These are phyloP conservation scores for Cucurbita pepo DNA, from an alignment of 306 rosid genomes.

Conservation along the genomic window DNA sequence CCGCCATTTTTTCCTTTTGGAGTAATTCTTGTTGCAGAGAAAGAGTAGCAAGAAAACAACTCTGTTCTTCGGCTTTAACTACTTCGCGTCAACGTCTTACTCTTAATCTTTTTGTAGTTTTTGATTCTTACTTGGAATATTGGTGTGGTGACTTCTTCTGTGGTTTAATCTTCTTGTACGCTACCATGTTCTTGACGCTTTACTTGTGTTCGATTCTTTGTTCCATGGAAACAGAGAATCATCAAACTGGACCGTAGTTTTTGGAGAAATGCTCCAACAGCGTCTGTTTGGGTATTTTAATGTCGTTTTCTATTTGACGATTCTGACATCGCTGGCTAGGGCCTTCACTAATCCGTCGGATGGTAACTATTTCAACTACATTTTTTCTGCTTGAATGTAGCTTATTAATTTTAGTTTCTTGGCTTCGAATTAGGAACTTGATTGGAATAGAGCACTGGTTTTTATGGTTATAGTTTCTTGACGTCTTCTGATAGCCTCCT, in stretches of 20 bases:
- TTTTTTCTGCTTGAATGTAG: neutral
- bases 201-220: neutral
- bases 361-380: slow-evolving; percentile 24
- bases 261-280: slow-evolving; percentile 22
- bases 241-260: neutral
- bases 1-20: neutral
- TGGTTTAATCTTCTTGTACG: neutral
- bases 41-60: neutral
- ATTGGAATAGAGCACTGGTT: neutral
- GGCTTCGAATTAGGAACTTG: neutral
- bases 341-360: slow-evolving; percentile 37
- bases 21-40: neutral
- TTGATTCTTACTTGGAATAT: neutral
- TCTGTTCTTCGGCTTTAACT: neutral
- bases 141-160: neutral
- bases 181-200: neutral
- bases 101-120: neutral
- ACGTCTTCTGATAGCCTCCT: neutral
- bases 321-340: slow-evolving; percentile 23
- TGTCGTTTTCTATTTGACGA: slow-evolving; percentile 22
- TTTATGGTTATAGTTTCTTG: neutral
- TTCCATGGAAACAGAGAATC: neutral
- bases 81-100: neutral
- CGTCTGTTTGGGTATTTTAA: slow-evolving; percentile 7
- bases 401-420: neutral